Percentiles rank a stretch among this genome's conserved stretches.
These are phyloP conservation scores for Aspergillus ruber DNA, from an alignment of 2,329 filamentous ascomycete genomes.

Conservation along the genomic window DNA sequence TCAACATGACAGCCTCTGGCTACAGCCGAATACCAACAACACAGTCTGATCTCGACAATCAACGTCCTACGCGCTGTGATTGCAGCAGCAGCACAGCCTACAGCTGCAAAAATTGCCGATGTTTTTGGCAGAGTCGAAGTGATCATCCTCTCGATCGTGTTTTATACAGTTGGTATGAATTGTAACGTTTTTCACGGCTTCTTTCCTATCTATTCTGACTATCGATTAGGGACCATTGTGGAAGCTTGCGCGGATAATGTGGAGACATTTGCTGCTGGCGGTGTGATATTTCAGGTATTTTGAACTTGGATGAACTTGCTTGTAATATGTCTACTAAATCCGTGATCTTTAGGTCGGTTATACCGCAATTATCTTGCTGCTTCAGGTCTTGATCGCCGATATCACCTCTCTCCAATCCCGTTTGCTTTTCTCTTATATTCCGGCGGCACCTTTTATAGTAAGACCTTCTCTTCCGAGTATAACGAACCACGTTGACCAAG, in stretches of 20 bases:
- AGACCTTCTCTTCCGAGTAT: slow-evolving; percentile 2
- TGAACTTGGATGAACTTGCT: no score
- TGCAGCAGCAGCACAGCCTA: slow-evolving; percentile 52
- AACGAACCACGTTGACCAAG: neutral
- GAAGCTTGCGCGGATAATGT: slow-evolving; percentile 48
- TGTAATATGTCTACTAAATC: no score
- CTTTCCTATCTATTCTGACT: neutral
- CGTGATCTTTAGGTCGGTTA: slow-evolving; percentile 48
- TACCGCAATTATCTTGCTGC: slow-evolving; percentile 54
- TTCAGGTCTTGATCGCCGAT: slow-evolving; percentile 60
- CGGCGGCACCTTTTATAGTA: slow-evolving; percentile 51
- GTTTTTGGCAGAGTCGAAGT: slow-evolving; percentile 58
- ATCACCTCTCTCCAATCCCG: slow-evolving; percentile 58
- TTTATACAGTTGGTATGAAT: slow-evolving; percentile 46
- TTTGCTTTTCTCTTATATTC: slow-evolving; percentile 61
- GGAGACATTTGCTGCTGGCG: slow-evolving; percentile 50
- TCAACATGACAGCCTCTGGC: slow-evolving; percentile 43
- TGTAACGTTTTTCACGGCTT: neutral
- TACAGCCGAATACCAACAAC: slow-evolving; percentile 45
- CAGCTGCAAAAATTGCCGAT: slow-evolving; percentile 57
- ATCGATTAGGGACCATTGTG: slow-evolving; percentile 44
- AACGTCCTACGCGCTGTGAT: slow-evolving; percentile 55
- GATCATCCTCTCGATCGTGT: slow-evolving; percentile 49
- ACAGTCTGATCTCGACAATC: slow-evolving; percentile 54
- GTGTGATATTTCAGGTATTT: slow-evolving; percentile 50